Evolutionary conservation across 129 eudicot species (phyloP), one percentile per base, ranked within the genome.

Genomic region (Helianthus tuberosus): DNA sequence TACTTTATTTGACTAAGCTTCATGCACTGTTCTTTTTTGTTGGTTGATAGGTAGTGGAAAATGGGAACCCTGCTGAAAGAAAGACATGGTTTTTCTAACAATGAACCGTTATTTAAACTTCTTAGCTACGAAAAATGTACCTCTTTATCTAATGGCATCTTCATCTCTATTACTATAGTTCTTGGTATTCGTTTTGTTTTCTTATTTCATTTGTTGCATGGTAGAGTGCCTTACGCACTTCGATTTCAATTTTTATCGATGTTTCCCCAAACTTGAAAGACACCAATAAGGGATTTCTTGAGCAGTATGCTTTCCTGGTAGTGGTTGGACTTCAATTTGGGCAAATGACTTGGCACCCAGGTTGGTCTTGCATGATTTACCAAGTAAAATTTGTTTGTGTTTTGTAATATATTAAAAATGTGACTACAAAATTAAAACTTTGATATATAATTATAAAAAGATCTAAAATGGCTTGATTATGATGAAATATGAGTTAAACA

Each of bases 21-120:
- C 43, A 29, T 60, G 74, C 25, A 47, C 6, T 15, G 66, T 51
- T 54, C 29, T 48, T 74, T 65, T 60, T 27, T 57, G 14, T 10
- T 81, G 65, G 62, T 61, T 51, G 96, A 91, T n/a, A n/a, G n/a
- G n/a, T n/a, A n/a, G n/a, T n/a, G n/a, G n/a, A n/a, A n/a, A n/a
- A n/a, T n/a, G n/a, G n/a, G n/a, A n/a, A n/a, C n/a, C n/a, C n/a
- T n/a, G n/a, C n/a, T n/a, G n/a, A n/a, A 79, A 80, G 90, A 71
- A 89, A 80, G 81, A 85, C 93, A 69, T 95, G 99, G 99, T 95
- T 95, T 79, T 86, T n/a, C 96, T 69, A 97, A 95, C 77, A 95
- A 91, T 20, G 99, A 95, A 70, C 90, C 96, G 32, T 79, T 95
- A 72, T 95, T 95, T 86, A 95, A 91, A 77, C 99, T 95, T 75